Evolutionary conservation across 148 eudicot genomes (phyloP).

Genomic region (Rhododendron ferrugineum): DNA sequence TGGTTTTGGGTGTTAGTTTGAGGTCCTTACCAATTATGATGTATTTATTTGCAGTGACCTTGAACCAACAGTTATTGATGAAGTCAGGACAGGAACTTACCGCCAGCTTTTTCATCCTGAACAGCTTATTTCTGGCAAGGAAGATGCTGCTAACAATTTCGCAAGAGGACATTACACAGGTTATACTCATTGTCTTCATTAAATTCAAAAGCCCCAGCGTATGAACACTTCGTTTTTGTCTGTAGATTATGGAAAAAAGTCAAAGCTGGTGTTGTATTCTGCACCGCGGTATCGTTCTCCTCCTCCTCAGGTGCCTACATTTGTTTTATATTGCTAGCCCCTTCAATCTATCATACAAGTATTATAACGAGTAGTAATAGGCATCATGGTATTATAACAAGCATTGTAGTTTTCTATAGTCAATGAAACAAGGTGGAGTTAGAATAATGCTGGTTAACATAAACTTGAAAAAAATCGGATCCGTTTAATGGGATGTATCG

Average conservation of each 20-base stretch:
- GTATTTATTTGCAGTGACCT: conserved; percentile 28
- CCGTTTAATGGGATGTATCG: not conserved
- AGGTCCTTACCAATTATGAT: not conserved
- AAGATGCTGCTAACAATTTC: conserved; percentile 45
- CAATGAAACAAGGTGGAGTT: not conserved
- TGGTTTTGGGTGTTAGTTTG: not conserved
- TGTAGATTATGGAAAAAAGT: conserved; percentile 31
- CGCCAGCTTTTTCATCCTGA: conserved; percentile 50
- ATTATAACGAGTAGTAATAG: not conserved
- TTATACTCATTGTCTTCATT: too few relatives aligned
- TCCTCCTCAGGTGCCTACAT: conserved; percentile 17
- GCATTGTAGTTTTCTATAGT: not conserved
- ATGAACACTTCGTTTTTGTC: too few relatives aligned
- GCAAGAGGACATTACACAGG: conserved; percentile 44
- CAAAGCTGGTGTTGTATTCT: conserved; percentile 44
- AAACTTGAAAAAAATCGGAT: not conserved
- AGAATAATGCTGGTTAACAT: not conserved
- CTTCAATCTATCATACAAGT: not conserved
- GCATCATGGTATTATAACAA: not conserved
- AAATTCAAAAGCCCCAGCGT: too few relatives aligned
- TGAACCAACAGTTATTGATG: conserved; percentile 47
- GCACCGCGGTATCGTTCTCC: conserved; percentile 41
- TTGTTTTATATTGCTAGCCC: not conserved
- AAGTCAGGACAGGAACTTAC: conserved; percentile 40
- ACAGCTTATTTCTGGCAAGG: conserved; percentile 48